These are phyloP conservation scores for Fomitopsis schrenkii DNA, from an alignment of 1,284 basidiomycete species.

Conservation along the genomic window DNA sequence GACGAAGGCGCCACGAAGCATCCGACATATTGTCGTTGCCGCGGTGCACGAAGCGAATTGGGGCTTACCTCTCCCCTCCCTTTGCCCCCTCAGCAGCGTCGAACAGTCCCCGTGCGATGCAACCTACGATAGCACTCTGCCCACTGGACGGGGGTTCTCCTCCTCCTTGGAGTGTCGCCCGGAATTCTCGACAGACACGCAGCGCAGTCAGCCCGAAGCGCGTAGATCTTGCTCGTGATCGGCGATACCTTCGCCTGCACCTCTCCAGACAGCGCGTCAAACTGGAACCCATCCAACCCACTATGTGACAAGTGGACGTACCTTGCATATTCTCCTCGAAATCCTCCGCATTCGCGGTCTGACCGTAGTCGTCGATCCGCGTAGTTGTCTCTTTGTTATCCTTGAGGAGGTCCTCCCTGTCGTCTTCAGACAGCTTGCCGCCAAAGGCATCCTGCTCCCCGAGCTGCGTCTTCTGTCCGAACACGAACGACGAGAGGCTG, in stretches of 20 bases:
- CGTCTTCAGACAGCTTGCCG: slow-evolving; percentile 81
- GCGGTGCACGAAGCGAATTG: too few relatives aligned
- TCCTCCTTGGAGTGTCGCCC: too few relatives aligned
- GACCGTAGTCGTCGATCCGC: slow-evolving; percentile 85
- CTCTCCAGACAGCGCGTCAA: slow-evolving; percentile 30
- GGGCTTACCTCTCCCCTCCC: too few relatives aligned
- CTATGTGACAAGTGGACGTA: slow-evolving; percentile 20
- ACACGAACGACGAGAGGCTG: slow-evolving; percentile 71
- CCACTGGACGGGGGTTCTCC: too few relatives aligned
- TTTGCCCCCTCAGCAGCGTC: too few relatives aligned
- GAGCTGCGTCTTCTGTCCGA: slow-evolving; percentile 83
- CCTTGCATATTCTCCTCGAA: slow-evolving; percentile 84
- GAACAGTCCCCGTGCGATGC: too few relatives aligned
- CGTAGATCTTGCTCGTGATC: slow-evolving; percentile 77
- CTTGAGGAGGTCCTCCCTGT: slow-evolving; percentile 87
- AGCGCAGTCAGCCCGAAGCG: slow-evolving; percentile 7
- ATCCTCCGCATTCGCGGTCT: slow-evolving; percentile 79
- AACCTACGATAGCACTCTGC: too few relatives aligned
- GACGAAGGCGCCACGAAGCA: too few relatives aligned
- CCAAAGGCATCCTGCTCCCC: slow-evolving; percentile 87
- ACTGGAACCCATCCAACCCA: not conserved
- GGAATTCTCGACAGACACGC: too few relatives aligned
- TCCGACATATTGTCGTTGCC: too few relatives aligned
- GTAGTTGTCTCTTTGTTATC: slow-evolving; percentile 87
- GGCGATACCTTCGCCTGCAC: slow-evolving; percentile 51